These are phyloP conservation scores for Coffea eugenioides DNA, from an alignment of 257 asterid species.

Conservation along the genomic window DNA sequence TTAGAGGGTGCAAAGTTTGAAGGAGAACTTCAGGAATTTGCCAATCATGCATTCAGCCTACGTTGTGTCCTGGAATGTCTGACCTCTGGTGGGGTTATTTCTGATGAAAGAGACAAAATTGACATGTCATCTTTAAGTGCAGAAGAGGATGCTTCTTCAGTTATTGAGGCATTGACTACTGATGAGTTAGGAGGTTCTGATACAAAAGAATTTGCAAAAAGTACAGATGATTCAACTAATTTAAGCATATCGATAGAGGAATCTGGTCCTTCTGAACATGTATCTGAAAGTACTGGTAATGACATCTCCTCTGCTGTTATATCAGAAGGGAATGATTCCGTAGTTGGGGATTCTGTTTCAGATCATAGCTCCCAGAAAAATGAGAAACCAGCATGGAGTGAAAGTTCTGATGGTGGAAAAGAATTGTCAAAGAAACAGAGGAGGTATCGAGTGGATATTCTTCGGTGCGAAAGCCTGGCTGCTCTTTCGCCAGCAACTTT, in stretches of 20 bases:
- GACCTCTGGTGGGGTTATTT: constrained; percentile 74
- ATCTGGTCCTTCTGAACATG: constrained; percentile 38
- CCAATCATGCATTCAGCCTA: constrained; percentile 98
- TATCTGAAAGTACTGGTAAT: constrained; percentile 25
- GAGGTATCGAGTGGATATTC: constrained; percentile 83
- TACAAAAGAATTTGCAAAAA: constrained; percentile 29
- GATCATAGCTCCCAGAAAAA: constrained; percentile 42
- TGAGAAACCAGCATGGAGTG: constrained; percentile 43
- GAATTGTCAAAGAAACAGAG: constrained; percentile 47
- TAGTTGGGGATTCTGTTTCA: constrained; percentile 34
- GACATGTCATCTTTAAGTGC: constrained; percentile 32
- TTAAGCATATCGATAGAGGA: constrained; percentile 28
- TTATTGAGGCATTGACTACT: constrained; percentile 28
- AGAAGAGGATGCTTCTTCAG: constrained; percentile 46
- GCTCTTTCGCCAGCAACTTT: constrained; percentile 84
- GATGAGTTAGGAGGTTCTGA: constrained; percentile 36
- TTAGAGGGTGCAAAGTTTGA: constrained; percentile 95
- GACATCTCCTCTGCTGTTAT: constrained; percentile 32
- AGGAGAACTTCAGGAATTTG: constrained; percentile 98
- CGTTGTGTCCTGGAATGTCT: constrained; percentile 93
- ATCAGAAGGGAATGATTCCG: constrained; percentile 38
- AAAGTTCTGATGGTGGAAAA: constrained; percentile 44
- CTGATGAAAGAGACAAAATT: constrained; percentile 44
- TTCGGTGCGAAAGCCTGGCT: constrained; percentile 99
- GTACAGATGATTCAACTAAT: constrained; percentile 31